These are phyloP conservation scores for Aureobasidium sp. DNA, from an alignment of 2,329 filamentous ascomycete species.

Conservation along the genomic window DNA sequence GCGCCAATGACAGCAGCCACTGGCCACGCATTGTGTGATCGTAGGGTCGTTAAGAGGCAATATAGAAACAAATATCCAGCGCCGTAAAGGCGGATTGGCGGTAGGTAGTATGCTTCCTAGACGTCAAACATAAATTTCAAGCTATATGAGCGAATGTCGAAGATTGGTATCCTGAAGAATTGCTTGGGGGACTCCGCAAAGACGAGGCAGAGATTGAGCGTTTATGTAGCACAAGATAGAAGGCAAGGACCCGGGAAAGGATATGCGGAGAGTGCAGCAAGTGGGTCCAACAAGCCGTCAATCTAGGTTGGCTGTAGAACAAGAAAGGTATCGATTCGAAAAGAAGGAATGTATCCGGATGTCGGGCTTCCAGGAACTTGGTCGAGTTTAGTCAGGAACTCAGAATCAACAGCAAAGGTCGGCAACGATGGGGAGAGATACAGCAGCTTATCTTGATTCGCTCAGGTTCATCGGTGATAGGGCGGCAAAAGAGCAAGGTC, in stretches of 20 bases:
- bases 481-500: constrained; percentile 2
- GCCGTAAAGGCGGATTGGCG: constrained; percentile 1
- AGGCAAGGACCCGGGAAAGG: constrained; percentile 2
- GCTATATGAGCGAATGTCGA: not conserved
- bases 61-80: not conserved
- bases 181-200: not conserved
- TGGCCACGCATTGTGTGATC: constrained; percentile 8
- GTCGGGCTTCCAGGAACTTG: not conserved
- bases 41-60: not conserved
- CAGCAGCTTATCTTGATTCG: constrained; percentile 8
- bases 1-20: constrained; percentile 4
- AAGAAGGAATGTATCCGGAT: not conserved
- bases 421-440: not conserved
- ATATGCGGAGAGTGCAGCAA: constrained; percentile 10
- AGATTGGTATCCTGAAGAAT: not conserved
- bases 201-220: not conserved
- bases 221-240: constrained; percentile 11
- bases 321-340: not conserved
- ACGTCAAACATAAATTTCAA: constrained; percentile 1
- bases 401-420: constrained; percentile 4
- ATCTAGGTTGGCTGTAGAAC: not conserved
- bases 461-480: not conserved
- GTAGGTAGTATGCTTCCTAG: not conserved
- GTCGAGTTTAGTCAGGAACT: not conserved
- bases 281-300: constrained; percentile 1